These are phyloP conservation scores for Bipolaris oryzae DNA, from an alignment of 2,329 filamentous ascomycete genomes.

Conservation along the genomic window DNA sequence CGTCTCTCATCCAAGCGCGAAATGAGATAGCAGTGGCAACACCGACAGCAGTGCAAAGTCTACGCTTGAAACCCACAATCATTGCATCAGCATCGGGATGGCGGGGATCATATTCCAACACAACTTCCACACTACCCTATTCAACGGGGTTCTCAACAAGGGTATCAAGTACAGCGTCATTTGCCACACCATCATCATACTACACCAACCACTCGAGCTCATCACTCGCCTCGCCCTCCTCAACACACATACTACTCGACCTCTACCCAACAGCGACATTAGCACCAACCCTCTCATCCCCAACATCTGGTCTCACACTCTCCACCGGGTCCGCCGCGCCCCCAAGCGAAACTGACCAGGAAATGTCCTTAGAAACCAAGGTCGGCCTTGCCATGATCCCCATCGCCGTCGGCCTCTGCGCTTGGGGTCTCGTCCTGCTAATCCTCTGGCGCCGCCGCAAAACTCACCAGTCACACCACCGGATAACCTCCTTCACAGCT, in stretches of 20 bases:
- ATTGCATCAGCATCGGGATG: background rate
- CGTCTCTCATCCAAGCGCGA: constrained; percentile 2
- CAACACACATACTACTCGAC: background rate
- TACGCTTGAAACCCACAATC: background rate
- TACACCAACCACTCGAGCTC: background rate
- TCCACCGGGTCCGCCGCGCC: background rate
- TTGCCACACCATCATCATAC: background rate
- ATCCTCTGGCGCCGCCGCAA: constrained; percentile 27
- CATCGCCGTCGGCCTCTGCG: constrained; percentile 22
- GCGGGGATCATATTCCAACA: background rate
- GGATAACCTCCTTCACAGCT: background rate
- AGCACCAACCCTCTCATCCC: background rate
- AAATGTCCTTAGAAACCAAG: constrained; percentile 20
- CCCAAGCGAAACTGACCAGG: background rate
- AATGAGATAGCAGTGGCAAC: background rate
- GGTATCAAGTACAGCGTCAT: background rate
- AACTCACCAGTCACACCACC: constrained; percentile 4
- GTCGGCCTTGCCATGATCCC: constrained; percentile 37
- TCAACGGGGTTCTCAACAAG: background rate
- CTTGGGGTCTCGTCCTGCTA: constrained; percentile 17
- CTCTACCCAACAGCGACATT: background rate
- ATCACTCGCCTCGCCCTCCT: background rate
- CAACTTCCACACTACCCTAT: background rate
- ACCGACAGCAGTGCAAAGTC: background rate
- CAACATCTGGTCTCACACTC: background rate